Evolutionary conservation across 495 filamentous ascomycete species (phyloP).

Genomic region (Usnea hakonensis): DNA sequence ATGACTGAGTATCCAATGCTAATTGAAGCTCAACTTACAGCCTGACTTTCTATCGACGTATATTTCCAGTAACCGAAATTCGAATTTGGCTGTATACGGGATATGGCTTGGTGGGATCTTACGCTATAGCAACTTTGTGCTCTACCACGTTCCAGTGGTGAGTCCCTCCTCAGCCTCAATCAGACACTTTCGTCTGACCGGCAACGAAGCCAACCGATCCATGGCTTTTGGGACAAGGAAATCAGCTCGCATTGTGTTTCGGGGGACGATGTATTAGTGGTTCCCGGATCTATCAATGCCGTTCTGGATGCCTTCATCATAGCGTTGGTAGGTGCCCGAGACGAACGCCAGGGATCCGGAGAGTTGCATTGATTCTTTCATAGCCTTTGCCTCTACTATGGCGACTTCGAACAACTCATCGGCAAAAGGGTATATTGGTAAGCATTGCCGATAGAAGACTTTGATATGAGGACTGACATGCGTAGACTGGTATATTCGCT

Average conservation of each 20-base stretch:
- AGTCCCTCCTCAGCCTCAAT: not conserved
- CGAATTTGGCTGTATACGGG: conserved; percentile 10
- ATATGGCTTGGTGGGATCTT: conserved; percentile 11
- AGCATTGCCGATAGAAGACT: not conserved
- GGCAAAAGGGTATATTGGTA: conserved; percentile 14
- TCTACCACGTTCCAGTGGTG: conserved; percentile 19
- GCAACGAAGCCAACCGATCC: conserved; percentile 11
- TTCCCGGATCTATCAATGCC: conserved; percentile 14
- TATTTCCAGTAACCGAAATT: conserved; percentile 17
- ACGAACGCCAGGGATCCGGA: not conserved
- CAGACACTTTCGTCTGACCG: not conserved
- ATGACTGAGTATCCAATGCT: not conserved
- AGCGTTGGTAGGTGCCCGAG: not conserved
- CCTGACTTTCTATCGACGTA: conserved; percentile 22
- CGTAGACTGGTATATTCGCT: conserved; percentile 13
- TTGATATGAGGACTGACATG: not conserved
- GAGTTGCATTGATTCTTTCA: not conserved
- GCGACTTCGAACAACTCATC: conserved; percentile 15
- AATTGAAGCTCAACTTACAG: not conserved
- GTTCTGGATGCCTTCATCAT: conserved; percentile 18
- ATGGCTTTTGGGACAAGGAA: conserved; percentile 14
- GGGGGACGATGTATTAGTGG: conserved; percentile 15
- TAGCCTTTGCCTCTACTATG: conserved; percentile 14
- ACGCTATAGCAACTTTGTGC: conserved; percentile 7
- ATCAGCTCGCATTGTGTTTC: conserved; percentile 10